Percentiles rank a stretch among this genome's conserved stretches.
Evolutionary conservation across 345 rosid genomes (phyloP).

Genomic region (Lumnitzera racemosa): DNA sequence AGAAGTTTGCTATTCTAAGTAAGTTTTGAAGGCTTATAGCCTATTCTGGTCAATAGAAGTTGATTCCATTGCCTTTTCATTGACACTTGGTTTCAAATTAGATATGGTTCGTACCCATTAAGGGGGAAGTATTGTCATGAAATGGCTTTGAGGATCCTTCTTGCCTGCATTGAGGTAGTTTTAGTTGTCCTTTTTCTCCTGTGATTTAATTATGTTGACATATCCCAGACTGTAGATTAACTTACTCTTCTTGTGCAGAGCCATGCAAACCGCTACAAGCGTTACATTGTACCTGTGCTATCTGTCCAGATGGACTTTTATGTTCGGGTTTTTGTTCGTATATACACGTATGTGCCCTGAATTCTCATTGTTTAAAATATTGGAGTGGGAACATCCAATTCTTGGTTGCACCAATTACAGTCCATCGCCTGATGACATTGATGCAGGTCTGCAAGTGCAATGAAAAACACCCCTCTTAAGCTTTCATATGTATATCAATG

Average conservation of each 20-base stretch:
- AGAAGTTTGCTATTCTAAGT: slow-evolving; percentile 99
- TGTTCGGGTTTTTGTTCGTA: slow-evolving; percentile 88
- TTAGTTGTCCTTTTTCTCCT: background rate
- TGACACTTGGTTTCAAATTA: slow-evolving; percentile 12
- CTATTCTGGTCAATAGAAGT: background rate
- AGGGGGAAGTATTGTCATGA: slow-evolving; percentile 98
- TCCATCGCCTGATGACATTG: slow-evolving; percentile 10
- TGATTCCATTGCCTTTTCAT: background rate
- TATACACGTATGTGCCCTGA: slow-evolving; percentile 66
- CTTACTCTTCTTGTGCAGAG: slow-evolving; percentile 39
- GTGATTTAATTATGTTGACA: too few relatives aligned
- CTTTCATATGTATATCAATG: slow-evolving; percentile 97
- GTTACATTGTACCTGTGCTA: slow-evolving; percentile 91
- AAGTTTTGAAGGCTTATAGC: slow-evolving; percentile 25
- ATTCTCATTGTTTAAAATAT: slow-evolving; percentile 5
- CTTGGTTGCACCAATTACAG: background rate
- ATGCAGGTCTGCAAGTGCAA: slow-evolving; percentile 94
- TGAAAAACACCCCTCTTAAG: slow-evolving; percentile 98
- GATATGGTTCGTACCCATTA: slow-evolving; percentile 92
- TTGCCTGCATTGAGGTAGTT: slow-evolving; percentile 89
- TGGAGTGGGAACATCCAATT: background rate
- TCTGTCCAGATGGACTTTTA: slow-evolving; percentile 97
- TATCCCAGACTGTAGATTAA: too few relatives aligned
- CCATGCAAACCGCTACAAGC: slow-evolving; percentile 98
- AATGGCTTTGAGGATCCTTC: slow-evolving; percentile 98